A percentile compares a stretch with the other conserved stretches of the same genome.
These are phyloP conservation scores for Hypoxylon sp. DNA, from an alignment of 2,329 filamentous ascomycete genomes.

Conservation along the genomic window DNA sequence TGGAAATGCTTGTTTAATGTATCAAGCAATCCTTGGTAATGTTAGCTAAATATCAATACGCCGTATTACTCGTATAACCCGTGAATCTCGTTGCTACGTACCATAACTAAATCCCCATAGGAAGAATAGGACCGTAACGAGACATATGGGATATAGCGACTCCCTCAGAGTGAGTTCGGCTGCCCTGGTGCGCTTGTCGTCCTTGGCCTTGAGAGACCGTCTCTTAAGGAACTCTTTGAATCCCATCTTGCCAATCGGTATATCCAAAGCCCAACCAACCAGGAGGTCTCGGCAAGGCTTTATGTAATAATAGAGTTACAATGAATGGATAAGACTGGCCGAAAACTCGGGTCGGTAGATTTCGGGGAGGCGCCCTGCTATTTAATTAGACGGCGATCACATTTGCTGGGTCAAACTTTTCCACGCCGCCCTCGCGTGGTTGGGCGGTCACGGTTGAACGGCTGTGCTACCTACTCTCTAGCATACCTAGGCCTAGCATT, in stretches of 20 bases:
- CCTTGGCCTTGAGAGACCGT: conserved; percentile 58
- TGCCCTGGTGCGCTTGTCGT: conserved; percentile 65
- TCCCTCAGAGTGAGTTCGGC: conserved; percentile 76
- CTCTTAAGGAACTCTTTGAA: conserved; percentile 62
- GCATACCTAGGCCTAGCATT: conserved; percentile 13
- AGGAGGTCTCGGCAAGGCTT: neutral
- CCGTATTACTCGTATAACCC: conserved; percentile 4
- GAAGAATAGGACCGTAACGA: conserved; percentile 77
- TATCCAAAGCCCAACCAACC: conserved; percentile 2
- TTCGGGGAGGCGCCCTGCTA: conserved; percentile 23
- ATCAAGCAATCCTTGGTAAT: conserved; percentile 64
- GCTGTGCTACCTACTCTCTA: conserved; percentile 8
- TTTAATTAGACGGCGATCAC: conserved; percentile 21
- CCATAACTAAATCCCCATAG: conserved; percentile 69
- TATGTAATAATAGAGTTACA: conserved; percentile 19
- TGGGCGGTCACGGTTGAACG: conserved; percentile 23
- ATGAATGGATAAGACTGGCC: conserved; percentile 22
- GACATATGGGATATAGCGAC: conserved; percentile 75
- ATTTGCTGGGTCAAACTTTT: neutral
- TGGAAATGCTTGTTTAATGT: conserved; percentile 69
- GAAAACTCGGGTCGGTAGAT: conserved; percentile 20
- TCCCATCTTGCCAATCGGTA: conserved; percentile 56
- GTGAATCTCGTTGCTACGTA: conserved; percentile 17
- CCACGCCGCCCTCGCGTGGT: neutral
- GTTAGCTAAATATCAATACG: conserved; percentile 19